phyloP scores from a whole-genome alignment of 23 red algal species.

The Gracilariopsis chorda region DNA sequence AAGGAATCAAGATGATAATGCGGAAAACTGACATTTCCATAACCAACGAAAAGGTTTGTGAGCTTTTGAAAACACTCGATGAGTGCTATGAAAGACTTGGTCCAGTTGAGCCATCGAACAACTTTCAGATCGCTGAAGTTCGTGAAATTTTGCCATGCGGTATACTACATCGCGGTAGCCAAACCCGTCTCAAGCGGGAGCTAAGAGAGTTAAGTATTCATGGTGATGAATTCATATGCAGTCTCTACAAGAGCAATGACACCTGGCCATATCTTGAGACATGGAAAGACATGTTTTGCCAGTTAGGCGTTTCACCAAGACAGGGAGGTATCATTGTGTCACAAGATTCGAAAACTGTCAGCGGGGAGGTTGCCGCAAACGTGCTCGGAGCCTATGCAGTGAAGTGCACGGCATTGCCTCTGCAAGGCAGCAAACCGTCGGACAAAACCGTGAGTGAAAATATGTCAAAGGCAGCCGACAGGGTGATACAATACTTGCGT shows the following conservation, averaged over 20 bases:
- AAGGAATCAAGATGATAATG: background rate
- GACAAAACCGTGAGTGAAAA: background rate
- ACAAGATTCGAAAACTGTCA: background rate
- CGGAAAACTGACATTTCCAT: background rate
- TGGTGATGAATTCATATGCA: background rate
- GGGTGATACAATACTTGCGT: background rate
- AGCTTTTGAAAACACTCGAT: conserved; percentile 14
- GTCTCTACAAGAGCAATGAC: background rate
- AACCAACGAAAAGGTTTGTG: background rate
- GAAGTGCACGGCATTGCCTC: too few species aligned
- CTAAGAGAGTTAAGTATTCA: background rate
- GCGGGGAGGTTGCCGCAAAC: background rate
- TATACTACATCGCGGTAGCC: conserved; percentile 17
- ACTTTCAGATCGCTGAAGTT: background rate
- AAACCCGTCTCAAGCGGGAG: background rate
- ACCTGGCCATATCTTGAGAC: conserved; percentile 31
- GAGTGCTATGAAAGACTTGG: background rate
- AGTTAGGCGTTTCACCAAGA: conserved; percentile 5
- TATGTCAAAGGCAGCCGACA: background rate
- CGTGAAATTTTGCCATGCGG: background rate
- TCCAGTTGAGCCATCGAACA: background rate
- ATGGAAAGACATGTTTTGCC: conserved; percentile 44
- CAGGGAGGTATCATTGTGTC: conserved; percentile 2
- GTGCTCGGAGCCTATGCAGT: background rate
- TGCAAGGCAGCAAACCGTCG: too few species aligned